Evolutionary conservation across 495 filamentous ascomycete species (phyloP).

Genomic region (Umbilicaria muhlenbergii): DNA sequence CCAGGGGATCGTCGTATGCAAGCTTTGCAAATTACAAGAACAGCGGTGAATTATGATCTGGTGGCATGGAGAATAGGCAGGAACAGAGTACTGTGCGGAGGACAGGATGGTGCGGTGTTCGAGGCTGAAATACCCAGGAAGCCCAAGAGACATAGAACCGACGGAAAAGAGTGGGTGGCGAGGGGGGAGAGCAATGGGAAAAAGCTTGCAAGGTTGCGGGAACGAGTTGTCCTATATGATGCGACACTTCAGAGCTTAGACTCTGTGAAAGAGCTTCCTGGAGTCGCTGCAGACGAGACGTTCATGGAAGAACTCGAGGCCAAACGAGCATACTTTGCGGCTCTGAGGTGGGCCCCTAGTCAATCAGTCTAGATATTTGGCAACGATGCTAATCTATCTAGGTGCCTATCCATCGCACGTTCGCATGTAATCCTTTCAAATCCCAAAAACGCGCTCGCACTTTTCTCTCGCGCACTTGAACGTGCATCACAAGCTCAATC

Average conservation of each 20-base stretch:
- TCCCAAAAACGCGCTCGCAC: conserved; percentile 68
- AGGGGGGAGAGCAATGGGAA: conserved; percentile 39
- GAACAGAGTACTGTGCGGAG: conserved; percentile 74
- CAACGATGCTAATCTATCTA: not conserved
- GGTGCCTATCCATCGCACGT: conserved; percentile 71
- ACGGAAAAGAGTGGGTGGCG: conserved; percentile 33
- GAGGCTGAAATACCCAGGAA: conserved; percentile 32
- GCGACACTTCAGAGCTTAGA: conserved; percentile 79
- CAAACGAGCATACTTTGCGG: conserved; percentile 71
- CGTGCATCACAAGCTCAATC: conserved; percentile 27
- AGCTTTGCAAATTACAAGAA: conserved; percentile 78
- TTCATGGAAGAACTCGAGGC: conserved; percentile 63
- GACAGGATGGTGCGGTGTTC: conserved; percentile 54
- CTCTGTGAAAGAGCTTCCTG: conserved; percentile 75
- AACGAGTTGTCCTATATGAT: conserved; percentile 86
- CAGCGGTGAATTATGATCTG: conserved; percentile 82
- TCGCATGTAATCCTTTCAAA: conserved; percentile 64
- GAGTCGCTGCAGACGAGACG: conserved; percentile 70
- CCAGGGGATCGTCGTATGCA: conserved; percentile 82
- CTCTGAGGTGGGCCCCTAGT: conserved; percentile 48
- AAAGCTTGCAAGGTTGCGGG: conserved; percentile 66
- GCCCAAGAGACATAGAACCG: conserved; percentile 34
- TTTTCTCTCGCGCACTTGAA: conserved; percentile 53
- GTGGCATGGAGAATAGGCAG: conserved; percentile 90
- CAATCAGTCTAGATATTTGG: not conserved